Conservation (phyloP, 495 filamentous ascomycete genomes). For the Neurospora sp. region DNA sequence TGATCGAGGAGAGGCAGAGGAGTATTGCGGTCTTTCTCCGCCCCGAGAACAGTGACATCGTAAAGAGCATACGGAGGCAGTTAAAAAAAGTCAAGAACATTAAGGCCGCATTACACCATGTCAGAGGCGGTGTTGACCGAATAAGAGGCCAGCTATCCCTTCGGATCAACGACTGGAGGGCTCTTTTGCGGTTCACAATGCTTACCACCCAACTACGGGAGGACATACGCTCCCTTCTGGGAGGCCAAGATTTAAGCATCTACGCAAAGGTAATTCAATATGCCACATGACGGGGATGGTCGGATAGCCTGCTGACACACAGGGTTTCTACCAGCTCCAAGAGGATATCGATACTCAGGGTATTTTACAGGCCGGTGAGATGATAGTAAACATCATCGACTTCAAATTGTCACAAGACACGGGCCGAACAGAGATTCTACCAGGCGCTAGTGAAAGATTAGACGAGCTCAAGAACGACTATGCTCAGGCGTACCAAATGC, state of each 20-base stretch:
- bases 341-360: slow-evolving; percentile 36
- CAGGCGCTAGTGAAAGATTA: slow-evolving; percentile 63
- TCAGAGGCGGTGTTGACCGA: slow-evolving; percentile 65
- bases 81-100: slow-evolving; percentile 75
- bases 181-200: slow-evolving; percentile 39
- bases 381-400: slow-evolving; percentile 70
- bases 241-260: slow-evolving; percentile 46
- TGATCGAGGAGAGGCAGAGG: slow-evolving; percentile 67
- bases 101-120: slow-evolving; percentile 54
- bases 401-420: slow-evolving; percentile 69
- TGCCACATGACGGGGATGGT: background rate
- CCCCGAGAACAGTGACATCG: slow-evolving; percentile 52
- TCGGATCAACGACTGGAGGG: slow-evolving; percentile 62
- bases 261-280: slow-evolving; percentile 41
- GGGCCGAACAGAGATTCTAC: slow-evolving; percentile 61
- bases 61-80: slow-evolving; percentile 50
- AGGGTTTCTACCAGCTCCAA: slow-evolving; percentile 20
- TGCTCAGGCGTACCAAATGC: slow-evolving; percentile 62
- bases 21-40: slow-evolving; percentile 59
- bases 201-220: slow-evolving; percentile 61
- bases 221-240: slow-evolving; percentile 49
- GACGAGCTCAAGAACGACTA: slow-evolving; percentile 72
- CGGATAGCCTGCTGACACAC: background rate
- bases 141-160: slow-evolving; percentile 48
- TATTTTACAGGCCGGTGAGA: slow-evolving; percentile 56